Evolutionary conservation across 2,329 filamentous ascomycete genomes (phyloP), one percentile per base, ranked within the genome.

Genomic region (Fonsecaea nubica): DNA sequence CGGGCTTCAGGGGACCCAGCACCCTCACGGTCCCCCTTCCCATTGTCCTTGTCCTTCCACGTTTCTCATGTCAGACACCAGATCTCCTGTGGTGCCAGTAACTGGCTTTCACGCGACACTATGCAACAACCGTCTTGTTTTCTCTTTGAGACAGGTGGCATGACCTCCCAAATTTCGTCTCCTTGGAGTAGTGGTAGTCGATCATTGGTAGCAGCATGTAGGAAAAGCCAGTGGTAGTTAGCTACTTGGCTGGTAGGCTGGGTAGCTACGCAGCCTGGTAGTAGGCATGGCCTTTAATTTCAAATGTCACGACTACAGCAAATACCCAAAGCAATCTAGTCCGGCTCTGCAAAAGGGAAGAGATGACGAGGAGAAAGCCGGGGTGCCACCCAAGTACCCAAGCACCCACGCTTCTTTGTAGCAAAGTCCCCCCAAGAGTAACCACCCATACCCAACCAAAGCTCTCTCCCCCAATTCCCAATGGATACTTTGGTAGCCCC

Each of bases 241-340:
- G 15, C 40, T 42, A 4, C 40, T n/a, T 13, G 36, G 36, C 25
- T 25, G 25, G 25, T n/a, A 2, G 36, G 36, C 25, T 25, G 25
- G 25, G 2, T 25, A 25, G 25, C 25, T 25, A 25, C 25, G 25
- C 25, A 25, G 25, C 25, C 25, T 25, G 25, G 25, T 25, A 25
- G 25, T 25, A 25, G 25, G 25, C 2, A 25, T 25, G 25, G 25
- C 25, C 25, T 25, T 2, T 2, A 25, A 25, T 25, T 30, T 59
- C 40, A 50, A 59, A 30, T 59, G 30, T 59, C 40, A 59, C 25
- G 57, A 40, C 57, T 42, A 59, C 57, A 18, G 40, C 57, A 59
- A 50, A 50, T 50, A 42, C 57, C 36, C 12, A 59, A 59, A 35
- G 25, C 21, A 33, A 59, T 21, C 57, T 59, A 59, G 57, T 50